Evolutionary conservation across 2,329 filamentous ascomycete genomes (phyloP).

Genomic region (Stachybotrys echinatus): DNA sequence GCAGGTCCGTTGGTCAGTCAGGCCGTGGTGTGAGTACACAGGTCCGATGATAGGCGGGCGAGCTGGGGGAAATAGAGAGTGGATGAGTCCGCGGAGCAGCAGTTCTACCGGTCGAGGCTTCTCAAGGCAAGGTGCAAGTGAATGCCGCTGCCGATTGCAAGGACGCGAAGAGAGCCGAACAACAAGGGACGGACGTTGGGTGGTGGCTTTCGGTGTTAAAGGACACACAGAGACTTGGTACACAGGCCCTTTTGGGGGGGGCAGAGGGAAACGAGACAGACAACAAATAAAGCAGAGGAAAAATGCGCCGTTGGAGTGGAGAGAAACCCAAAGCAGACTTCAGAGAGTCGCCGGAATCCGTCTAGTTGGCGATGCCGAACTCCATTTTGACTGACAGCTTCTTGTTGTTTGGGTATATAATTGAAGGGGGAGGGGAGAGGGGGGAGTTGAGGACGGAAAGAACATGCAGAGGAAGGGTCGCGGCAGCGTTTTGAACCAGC

Average conservation of each 20-base stretch:
- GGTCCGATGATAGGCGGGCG: neutral
- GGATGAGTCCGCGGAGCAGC: too few species aligned
- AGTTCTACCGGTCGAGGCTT: conserved; percentile 14
- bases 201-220: conserved; percentile 1
- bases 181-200: conserved; percentile 2
- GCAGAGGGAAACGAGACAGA: conserved; percentile 10
- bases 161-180: neutral
- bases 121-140: conserved; percentile 40
- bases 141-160: conserved; percentile 37
- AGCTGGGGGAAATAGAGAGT: conserved; percentile 10
- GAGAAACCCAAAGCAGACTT: conserved; percentile 46
- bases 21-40: neutral
- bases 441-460: conserved; percentile 30
- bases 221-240: conserved; percentile 10
- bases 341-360: conserved; percentile 44
- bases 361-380: conserved; percentile 48
- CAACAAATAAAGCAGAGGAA: conserved; percentile 20
- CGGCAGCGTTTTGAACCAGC: conserved; percentile 29
- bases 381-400: conserved; percentile 46
- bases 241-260: conserved; percentile 9
- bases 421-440: conserved; percentile 9
- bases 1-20: neutral
- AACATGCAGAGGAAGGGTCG: conserved; percentile 22
- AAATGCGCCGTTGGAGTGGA: conserved; percentile 31
- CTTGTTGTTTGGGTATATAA: conserved; percentile 36